These are phyloP conservation scores for Adansonia rubrostipa DNA, from an alignment of 441 rosid genomes.

Conservation along the genomic window DNA sequence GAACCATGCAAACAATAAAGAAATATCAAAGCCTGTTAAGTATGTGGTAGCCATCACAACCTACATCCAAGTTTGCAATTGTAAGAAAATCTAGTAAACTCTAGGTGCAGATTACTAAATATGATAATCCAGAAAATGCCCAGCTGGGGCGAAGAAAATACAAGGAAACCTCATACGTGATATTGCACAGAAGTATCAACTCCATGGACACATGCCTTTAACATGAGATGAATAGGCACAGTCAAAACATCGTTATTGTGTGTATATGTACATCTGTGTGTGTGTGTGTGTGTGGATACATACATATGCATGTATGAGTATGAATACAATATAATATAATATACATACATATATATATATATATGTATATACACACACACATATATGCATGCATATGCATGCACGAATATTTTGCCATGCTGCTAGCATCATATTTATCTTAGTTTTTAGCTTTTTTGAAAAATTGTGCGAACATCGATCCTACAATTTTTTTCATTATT, in stretches of 20 bases:
- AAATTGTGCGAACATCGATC: background rate
- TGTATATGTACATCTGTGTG: background rate
- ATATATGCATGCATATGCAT: too few species aligned
- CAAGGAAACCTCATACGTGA: background rate
- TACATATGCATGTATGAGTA: background rate
- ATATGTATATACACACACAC: too few species aligned
- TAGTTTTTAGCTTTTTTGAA: too few species aligned
- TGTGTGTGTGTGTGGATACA: background rate
- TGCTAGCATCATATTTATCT: background rate
- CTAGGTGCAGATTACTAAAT: background rate
- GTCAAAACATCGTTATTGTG: background rate
- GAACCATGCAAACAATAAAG: background rate
- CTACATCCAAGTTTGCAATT: slow-evolving; percentile 1
- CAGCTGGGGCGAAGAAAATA: background rate
- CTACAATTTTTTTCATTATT: background rate
- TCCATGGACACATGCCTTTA: background rate
- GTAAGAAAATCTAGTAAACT: background rate
- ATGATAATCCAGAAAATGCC: background rate
- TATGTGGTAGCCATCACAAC: background rate
- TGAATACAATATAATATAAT: too few species aligned
- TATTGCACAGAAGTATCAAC: background rate
- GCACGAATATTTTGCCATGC: background rate
- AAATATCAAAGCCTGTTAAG: background rate
- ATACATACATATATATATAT: too few species aligned
- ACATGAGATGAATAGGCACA: background rate